Evolutionary conservation across 2,329 filamentous ascomycete species (phyloP).

Genomic region (Aspergillus sp.): DNA sequence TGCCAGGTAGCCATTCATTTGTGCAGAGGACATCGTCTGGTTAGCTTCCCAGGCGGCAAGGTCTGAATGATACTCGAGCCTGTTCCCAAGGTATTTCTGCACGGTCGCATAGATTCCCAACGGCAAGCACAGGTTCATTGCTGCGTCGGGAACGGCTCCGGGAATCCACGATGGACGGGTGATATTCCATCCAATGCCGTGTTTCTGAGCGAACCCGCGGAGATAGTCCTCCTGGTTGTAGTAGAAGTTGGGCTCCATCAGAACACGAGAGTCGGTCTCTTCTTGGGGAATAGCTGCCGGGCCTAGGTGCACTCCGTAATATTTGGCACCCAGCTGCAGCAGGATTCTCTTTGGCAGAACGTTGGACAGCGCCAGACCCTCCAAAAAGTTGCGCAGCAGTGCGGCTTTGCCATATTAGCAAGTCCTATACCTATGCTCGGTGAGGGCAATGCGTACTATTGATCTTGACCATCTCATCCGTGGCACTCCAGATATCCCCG

Average conservation of each 20-base stretch:
- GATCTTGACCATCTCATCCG: constrained; percentile 42
- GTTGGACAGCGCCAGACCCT: constrained; percentile 2
- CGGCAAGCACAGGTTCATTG: constrained; percentile 44
- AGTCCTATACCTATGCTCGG: background rate
- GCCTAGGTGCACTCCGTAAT: constrained; percentile 46
- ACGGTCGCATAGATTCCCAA: constrained; percentile 46
- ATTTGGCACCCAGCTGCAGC: constrained; percentile 47
- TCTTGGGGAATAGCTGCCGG: constrained; percentile 37
- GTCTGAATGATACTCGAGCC: constrained; percentile 40
- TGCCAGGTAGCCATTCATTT: constrained; percentile 42
- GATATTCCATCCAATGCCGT: constrained; percentile 39
- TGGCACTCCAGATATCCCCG: constrained; percentile 41
- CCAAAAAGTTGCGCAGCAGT: constrained; percentile 43
- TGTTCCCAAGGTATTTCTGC: constrained; percentile 33
- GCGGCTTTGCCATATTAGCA: constrained; percentile 2
- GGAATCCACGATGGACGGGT: constrained; percentile 43
- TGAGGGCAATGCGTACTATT: constrained; percentile 25
- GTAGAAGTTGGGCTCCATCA: constrained; percentile 47
- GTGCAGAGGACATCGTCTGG: constrained; percentile 37
- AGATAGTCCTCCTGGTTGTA: constrained; percentile 47
- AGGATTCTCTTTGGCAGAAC: constrained; percentile 39
- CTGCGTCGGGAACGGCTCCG: constrained; percentile 42
- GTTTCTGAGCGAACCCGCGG: constrained; percentile 33
- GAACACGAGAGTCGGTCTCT: constrained; percentile 40
- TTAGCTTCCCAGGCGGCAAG: constrained; percentile 38